Base-by-base conservation (phyloP, 495 filamentous ascomycete species). In the Penicillium psychrofluorescens region DNA sequence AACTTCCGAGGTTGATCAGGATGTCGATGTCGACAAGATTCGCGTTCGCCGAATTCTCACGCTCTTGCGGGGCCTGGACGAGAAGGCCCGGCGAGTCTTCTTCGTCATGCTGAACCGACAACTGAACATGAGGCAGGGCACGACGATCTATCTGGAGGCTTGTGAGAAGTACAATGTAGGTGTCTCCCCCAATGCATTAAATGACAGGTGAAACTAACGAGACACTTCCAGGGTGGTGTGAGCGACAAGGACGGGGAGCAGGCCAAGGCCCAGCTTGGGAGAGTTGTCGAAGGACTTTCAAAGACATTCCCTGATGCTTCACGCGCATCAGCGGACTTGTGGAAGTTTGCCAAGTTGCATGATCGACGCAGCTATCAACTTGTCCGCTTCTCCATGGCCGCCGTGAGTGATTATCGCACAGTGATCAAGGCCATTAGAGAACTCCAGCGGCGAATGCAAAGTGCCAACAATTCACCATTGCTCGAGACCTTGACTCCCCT, bases 341-440 rank as follows among this genome's bases (percentile, higher is more conserved):
- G 85, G 70, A 95, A 86, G 51, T 97, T 95, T 53, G 92, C 88
- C 38, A 95, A 94, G 60, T 72, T 79, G 46, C 88, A 96, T 54
- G 90, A 98, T 59, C 84, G 92, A 34, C 83, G 94, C 40, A 86
- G 78, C 54, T 97, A 95, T 58, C 86, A 92, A 56, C 77, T 97
- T 9, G 81, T 96, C 44, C 79, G 80, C 28, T 95, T 87, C 61
- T 81, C 86, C 36, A 86, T 91, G 64, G 81, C 80, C 28, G 80
- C 84, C n/a, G 84, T 88, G 36, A 90, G 85, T 49, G 92, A 97
- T 52, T 96, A 95, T 61, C 83, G 88, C 45, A 95, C 85, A 11
- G 85, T 95, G 34, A 77, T 84, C 40, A 90, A 88, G 51, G 86
- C 90, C 12, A 84, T 95, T 43, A 95, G 86, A 61, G 92, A 97